A percentile compares a stretch with the other conserved stretches of the same genome.
These are phyloP conservation scores for Picea glauca DNA, from an alignment of 75 land plant genomes.

Conservation along the genomic window DNA sequence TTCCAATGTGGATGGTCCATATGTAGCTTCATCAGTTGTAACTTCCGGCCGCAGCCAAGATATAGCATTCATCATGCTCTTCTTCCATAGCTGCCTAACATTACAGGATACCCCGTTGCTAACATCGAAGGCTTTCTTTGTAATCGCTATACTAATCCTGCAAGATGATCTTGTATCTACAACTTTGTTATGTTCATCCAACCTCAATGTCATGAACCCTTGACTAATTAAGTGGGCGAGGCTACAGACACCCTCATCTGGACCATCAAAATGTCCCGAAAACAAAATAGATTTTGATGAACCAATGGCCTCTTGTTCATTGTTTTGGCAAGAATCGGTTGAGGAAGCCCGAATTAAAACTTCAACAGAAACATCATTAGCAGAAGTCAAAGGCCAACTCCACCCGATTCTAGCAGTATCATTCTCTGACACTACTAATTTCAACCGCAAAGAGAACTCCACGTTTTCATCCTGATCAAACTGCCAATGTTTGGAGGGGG, in stretches of 20 bases:
- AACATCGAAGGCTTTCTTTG: constrained; percentile 55
- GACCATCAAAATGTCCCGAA: constrained; percentile 74
- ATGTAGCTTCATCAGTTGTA: constrained; percentile 49
- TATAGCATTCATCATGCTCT: constrained; percentile 79
- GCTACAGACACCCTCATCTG: constrained; percentile 65
- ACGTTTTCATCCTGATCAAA: constrained; percentile 6
- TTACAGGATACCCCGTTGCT: constrained; percentile 47
- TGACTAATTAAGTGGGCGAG: constrained; percentile 67
- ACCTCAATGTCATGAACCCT: constrained; percentile 49
- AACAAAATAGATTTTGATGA: constrained; percentile 22
- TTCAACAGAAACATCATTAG: constrained; percentile 46
- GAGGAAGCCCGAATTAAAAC: constrained; percentile 15
- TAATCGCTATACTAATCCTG: constrained; percentile 57
- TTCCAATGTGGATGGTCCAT: constrained; percentile 22
- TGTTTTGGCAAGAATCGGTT: neutral
- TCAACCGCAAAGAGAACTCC: constrained; percentile 30
- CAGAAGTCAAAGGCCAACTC: constrained; percentile 51
- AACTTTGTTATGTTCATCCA: constrained; percentile 16
- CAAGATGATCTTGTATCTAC: constrained; percentile 16
- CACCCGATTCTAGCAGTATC: constrained; percentile 29
- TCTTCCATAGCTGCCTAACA: constrained; percentile 51
- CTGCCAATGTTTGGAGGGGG: constrained; percentile 7
- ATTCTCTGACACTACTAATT: constrained; percentile 25
- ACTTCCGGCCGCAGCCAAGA: constrained; percentile 95
- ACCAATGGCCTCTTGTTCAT: constrained; percentile 4